These are phyloP conservation scores for Comarum palustre DNA, from an alignment of 306 rosid species.

Conservation along the genomic window DNA sequence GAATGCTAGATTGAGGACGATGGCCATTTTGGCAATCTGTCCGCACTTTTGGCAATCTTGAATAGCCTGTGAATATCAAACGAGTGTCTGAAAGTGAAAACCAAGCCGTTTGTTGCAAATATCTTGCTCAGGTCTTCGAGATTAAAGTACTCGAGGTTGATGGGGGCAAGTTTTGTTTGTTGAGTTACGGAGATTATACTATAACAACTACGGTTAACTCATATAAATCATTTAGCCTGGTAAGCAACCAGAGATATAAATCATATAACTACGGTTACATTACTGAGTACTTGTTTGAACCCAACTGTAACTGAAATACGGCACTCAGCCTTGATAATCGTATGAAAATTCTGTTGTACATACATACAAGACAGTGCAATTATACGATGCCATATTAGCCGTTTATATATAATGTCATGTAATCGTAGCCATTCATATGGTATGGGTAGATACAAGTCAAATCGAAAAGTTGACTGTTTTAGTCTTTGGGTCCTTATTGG, in stretches of 20 bases:
- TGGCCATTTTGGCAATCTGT: conserved; percentile 23
- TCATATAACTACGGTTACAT: neutral
- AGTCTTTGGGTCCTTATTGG: neutral
- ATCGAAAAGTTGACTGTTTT: no score
- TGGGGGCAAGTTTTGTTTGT: neutral
- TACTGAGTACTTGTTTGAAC: no score
- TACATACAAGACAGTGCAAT: no score
- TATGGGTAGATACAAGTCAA: no score
- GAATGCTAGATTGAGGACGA: conserved; percentile 19
- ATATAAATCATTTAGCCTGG: no score
- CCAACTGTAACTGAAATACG: neutral
- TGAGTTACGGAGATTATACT: neutral
- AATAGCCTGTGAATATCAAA: conserved; percentile 39
- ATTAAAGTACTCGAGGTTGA: neutral
- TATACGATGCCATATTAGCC: no score
- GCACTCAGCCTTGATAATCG: neutral
- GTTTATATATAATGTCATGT: no score
- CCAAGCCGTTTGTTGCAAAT: neutral
- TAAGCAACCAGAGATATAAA: no score
- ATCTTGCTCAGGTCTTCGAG: neutral
- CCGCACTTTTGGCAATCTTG: conserved; percentile 20
- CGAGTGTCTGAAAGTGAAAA: conserved; percentile 1
- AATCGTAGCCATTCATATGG: no score
- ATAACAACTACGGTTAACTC: neutral
- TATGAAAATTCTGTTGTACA: neutral